Evolutionary conservation across 1,284 basidiomycete genomes (phyloP).

Genomic region (Ustilago nuda): DNA sequence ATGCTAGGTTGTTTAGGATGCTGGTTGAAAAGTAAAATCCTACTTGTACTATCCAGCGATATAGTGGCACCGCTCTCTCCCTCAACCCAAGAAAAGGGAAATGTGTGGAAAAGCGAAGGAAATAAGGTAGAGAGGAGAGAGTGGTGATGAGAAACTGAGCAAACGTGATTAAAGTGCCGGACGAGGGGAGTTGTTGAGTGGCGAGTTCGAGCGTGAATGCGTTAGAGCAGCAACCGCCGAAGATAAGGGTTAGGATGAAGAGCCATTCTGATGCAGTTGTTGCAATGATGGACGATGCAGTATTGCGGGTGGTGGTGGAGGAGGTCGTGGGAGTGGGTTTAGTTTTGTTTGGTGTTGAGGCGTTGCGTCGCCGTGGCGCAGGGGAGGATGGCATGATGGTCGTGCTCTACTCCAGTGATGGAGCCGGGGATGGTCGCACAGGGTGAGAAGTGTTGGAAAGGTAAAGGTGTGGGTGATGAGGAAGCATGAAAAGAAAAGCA

Average conservation of each 20-base stretch:
- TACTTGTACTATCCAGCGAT: conserved; percentile 83
- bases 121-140: conserved; percentile 48
- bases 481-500: no score
- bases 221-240: conserved; percentile 68
- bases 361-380: not conserved
- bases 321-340: conserved; percentile 4
- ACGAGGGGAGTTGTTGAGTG: conserved; percentile 55
- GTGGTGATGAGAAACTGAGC: conserved; percentile 64
- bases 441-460: not conserved
- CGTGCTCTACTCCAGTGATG: not conserved
- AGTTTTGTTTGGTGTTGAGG: not conserved
- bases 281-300: conserved; percentile 16
- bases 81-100: conserved; percentile 24
- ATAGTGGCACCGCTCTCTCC: conserved; percentile 75
- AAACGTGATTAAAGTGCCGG: conserved; percentile 65
- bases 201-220: conserved; percentile 63
- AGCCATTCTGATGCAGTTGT: conserved; percentile 52
- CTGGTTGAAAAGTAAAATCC: conserved; percentile 83
- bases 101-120: conserved; percentile 29
- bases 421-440: not conserved
- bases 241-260: conserved; percentile 64
- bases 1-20: conserved; percentile 89
- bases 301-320: not conserved
- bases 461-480: not conserved
- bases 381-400: conserved; percentile 7